A percentile compares a stretch with the other conserved stretches of the same genome.
phyloP scores from a whole-genome alignment of 2,329 filamentous ascomycete genomes.

The Cyanodermella asteris region DNA sequence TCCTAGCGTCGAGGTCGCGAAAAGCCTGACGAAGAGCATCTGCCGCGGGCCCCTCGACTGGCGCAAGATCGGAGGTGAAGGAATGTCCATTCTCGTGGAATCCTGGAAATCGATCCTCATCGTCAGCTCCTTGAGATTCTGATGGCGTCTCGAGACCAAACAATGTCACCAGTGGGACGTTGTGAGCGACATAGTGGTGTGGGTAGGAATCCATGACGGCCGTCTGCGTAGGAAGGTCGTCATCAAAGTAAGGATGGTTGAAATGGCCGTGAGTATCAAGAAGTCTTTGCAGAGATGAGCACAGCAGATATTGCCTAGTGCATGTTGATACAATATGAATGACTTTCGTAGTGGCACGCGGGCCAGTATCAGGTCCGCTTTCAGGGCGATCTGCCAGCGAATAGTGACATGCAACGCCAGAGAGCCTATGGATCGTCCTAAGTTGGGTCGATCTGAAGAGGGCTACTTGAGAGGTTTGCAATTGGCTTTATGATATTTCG shows the following conservation, averaged over 20 bases:
- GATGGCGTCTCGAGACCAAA: constrained; percentile 52
- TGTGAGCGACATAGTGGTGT: constrained; percentile 59
- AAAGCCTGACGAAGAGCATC: constrained; percentile 45
- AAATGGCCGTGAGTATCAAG: neutral
- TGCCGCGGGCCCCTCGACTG: constrained; percentile 42
- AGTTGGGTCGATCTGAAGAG: no score
- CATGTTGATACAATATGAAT: no score
- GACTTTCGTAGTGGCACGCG: no score
- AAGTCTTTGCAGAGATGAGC: neutral
- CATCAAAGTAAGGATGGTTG: neutral
- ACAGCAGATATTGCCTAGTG: no score
- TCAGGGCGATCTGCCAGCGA: no score
- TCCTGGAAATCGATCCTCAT: constrained; percentile 24
- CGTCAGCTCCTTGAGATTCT: constrained; percentile 14
- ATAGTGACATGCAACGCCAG: no score
- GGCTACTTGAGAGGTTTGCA: no score
- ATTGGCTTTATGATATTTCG: no score
- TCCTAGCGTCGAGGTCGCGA: constrained; percentile 38
- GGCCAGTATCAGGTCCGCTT: no score
- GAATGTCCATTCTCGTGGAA: constrained; percentile 35
- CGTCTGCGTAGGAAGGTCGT: no score
- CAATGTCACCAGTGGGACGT: constrained; percentile 63
- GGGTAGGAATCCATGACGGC: constrained; percentile 27
- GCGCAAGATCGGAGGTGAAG: constrained; percentile 49
- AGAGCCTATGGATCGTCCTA: no score